These are phyloP conservation scores for Flaveria sonorensis DNA, from an alignment of 129 eudicot species.

Conservation along the genomic window DNA sequence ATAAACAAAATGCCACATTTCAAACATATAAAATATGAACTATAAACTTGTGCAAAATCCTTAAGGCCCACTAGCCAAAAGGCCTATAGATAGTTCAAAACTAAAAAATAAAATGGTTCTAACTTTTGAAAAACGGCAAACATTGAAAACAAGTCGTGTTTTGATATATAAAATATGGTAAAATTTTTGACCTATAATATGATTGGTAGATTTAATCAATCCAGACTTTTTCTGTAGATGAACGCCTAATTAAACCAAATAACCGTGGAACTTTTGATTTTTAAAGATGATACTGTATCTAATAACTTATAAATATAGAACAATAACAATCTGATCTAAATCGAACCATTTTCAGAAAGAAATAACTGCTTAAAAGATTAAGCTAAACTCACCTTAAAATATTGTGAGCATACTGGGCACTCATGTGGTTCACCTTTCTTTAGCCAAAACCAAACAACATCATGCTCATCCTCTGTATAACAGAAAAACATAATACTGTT, in stretches of 20 bases:
- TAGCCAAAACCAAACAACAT: conserved; percentile 99
- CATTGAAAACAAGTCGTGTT: neutral
- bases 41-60: too few relatives aligned
- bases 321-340: neutral
- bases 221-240: neutral
- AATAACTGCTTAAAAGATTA: neutral
- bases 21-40: too few relatives aligned
- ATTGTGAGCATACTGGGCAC: conserved; percentile 95
- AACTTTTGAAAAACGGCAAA: neutral
- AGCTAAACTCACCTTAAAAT: conserved; percentile 63
- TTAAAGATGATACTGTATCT: neutral
- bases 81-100: neutral
- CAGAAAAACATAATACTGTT: neutral
- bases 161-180: neutral
- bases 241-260: neutral
- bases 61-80: neutral
- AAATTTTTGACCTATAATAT: neutral
- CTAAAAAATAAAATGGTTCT: neutral
- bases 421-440: conserved; percentile 90
- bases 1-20: too few relatives aligned
- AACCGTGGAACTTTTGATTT: neutral
- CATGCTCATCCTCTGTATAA: conserved; percentile 88
- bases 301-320: too few relatives aligned
- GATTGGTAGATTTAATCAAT: neutral
- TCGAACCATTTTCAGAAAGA: neutral